phyloP scores from a whole-genome alignment of 2,329 filamentous ascomycete genomes.

The Gyromitra esculenta region DNA sequence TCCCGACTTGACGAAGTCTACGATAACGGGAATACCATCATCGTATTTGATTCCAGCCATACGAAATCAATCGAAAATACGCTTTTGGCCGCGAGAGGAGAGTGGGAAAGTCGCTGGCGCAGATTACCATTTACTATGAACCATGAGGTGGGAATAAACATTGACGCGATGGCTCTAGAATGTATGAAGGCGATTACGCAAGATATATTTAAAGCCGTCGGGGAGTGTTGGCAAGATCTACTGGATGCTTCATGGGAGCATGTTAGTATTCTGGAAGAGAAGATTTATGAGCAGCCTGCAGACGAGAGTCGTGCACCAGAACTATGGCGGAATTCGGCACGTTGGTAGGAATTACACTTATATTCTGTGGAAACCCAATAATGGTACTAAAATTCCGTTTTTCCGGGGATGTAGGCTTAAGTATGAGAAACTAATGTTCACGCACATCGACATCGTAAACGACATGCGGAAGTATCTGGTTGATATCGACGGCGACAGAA shows the following conservation, averaged over 20 bases:
- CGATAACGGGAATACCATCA: constrained; percentile 66
- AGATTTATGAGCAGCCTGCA: constrained; percentile 67
- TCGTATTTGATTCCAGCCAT: constrained; percentile 66
- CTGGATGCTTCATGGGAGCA: constrained; percentile 64
- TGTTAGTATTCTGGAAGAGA: constrained; percentile 62
- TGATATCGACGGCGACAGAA: constrained; percentile 60
- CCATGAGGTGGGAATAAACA: constrained; percentile 61
- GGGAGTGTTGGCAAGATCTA: constrained; percentile 63
- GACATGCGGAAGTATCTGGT: constrained; percentile 63
- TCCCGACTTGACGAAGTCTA: constrained; percentile 59
- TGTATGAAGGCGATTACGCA: constrained; percentile 64
- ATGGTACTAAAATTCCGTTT: background rate
- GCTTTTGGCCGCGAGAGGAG: constrained; percentile 64
- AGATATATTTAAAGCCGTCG: constrained; percentile 65
- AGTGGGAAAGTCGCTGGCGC: constrained; percentile 67
- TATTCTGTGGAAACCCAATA: background rate
- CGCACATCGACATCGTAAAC: constrained; percentile 64
- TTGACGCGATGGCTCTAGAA: constrained; percentile 63
- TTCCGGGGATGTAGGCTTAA: constrained; percentile 33
- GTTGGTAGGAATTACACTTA: constrained; percentile 64
- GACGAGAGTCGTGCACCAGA: constrained; percentile 66
- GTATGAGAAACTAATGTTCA: constrained; percentile 64
- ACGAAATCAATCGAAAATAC: constrained; percentile 65
- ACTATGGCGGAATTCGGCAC: constrained; percentile 65
- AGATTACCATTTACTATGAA: constrained; percentile 65